Evolutionary conservation across 345 rosid species (phyloP), one percentile per base, ranked within the genome.

Genomic region (Excoecaria cochinchinensis): DNA sequence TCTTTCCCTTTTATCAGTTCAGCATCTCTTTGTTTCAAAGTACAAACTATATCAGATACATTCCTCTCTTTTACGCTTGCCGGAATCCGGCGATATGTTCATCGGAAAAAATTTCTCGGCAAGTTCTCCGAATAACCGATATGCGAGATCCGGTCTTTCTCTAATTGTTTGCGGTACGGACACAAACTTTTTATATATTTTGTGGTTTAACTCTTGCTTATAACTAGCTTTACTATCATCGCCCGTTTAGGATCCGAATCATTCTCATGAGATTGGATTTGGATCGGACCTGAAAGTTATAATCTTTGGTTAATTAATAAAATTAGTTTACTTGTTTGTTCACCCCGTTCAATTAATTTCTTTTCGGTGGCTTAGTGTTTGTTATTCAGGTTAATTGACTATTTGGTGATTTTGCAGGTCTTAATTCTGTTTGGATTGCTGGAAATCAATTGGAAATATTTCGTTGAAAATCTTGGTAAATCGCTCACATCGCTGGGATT

Each of bases 1-100:
- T 63, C 47, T 36, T 31, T 39, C 47, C 24, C 24, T 61, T 64
- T 56, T 55, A 53, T 25, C 51, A 64, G 75, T 55, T 70, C 50
- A 9, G 71, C 40, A 71, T 77, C 67, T 65, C 77, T 70, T 75
- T 76, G 70, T 65, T 65, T 17, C 69, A 40, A 65, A 65, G 70
- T 76, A 66, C 73, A 75, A 75, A 40, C 44, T n/a, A 53, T 22
- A 61, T 61, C 72, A 10, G 51, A 21, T 69, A 39, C 70, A 78
- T 61, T 71, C 72, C 74, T 74, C 58, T 73, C 67, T 67, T 61
- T 65, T 73, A 75, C 38, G 25, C 78, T 71, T 46, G 86, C 87
- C 88, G 84, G 84, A 69, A 74, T 69, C 87, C 91, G 92, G 89
- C 82, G 70, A 69, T 25, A 76, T 76, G 74, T 67, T 74, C 71